These are phyloP conservation scores for Saccharomyces pastorianus DNA, from an alignment of 1,139 yeast genomes.

Conservation along the genomic window DNA sequence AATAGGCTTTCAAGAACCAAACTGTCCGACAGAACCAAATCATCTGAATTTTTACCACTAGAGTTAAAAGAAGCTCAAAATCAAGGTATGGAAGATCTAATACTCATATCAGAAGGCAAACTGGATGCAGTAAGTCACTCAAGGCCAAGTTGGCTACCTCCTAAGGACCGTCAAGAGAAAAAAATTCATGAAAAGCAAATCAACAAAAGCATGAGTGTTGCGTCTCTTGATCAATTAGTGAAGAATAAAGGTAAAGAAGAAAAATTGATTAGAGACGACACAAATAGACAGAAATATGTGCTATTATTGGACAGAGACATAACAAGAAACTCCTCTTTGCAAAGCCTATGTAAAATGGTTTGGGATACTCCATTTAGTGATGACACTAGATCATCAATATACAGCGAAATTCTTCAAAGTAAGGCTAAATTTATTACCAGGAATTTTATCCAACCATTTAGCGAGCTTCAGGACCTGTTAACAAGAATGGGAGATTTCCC, in stretches of 20 bases:
- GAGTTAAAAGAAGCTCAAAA: slow-evolving; percentile 32
- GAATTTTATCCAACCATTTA: slow-evolving; percentile 27
- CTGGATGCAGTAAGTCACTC: slow-evolving; percentile 36
- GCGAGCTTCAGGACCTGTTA: slow-evolving; percentile 26
- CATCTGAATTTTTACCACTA: slow-evolving; percentile 33
- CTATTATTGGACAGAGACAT: slow-evolving; percentile 25
- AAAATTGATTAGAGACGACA: slow-evolving; percentile 31
- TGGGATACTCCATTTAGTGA: slow-evolving; percentile 36
- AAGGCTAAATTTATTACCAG: slow-evolving; percentile 22
- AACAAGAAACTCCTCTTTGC: slow-evolving; percentile 34
- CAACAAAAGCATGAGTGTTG: slow-evolving; percentile 33
- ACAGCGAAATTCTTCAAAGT: slow-evolving; percentile 28
- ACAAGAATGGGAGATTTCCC: slow-evolving; percentile 23
- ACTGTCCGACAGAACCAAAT: slow-evolving; percentile 32
- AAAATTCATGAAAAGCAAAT: slow-evolving; percentile 39
- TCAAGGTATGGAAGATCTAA: slow-evolving; percentile 40
- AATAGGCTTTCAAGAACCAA: slow-evolving; percentile 33
- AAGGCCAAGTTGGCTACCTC: slow-evolving; percentile 47
- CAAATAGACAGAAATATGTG: slow-evolving; percentile 31
- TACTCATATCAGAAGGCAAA: slow-evolving; percentile 41
- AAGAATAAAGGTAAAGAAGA: slow-evolving; percentile 28
- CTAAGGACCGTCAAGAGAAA: slow-evolving; percentile 37
- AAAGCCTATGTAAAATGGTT: slow-evolving; percentile 35
- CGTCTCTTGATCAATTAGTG: slow-evolving; percentile 33
- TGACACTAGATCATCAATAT: slow-evolving; percentile 31